Percentiles rank a stretch among this genome's conserved stretches.
Evolutionary conservation across 2,329 filamentous ascomycete genomes (phyloP).

Genomic region (Fusarium tricinctum): DNA sequence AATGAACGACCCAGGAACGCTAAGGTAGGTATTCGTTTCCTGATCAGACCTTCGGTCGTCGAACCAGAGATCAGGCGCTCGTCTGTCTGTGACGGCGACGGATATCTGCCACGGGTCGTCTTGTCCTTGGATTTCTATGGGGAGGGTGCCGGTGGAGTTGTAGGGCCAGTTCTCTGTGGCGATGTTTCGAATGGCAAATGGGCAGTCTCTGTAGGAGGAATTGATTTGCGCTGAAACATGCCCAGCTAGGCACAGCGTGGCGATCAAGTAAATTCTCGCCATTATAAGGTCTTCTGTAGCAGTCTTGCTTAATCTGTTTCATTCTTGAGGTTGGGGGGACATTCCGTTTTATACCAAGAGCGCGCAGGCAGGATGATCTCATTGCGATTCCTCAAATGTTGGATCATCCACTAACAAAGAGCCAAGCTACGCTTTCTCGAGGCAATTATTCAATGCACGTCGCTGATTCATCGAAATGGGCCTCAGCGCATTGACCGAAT

Average conservation of each 20-base stretch:
- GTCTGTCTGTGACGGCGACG: background rate
- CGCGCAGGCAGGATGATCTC: background rate
- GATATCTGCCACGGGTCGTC: background rate
- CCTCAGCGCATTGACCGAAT: background rate
- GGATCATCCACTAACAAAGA: background rate
- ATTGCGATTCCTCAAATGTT: background rate
- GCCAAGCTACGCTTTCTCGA: background rate
- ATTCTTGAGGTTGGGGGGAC: background rate
- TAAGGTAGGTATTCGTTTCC: background rate
- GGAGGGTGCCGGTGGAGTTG: constrained; percentile 1
- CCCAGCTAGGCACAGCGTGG: background rate
- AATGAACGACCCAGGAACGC: background rate
- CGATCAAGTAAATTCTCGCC: background rate
- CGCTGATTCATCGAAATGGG: too few relatives aligned
- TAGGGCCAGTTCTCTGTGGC: background rate
- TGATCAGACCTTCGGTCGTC: background rate
- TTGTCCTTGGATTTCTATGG: background rate
- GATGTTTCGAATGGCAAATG: background rate
- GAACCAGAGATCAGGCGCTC: background rate
- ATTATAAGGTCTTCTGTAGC: background rate
- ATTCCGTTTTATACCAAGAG: background rate
- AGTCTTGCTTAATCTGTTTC: background rate
- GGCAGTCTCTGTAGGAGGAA: background rate
- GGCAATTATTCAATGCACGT: background rate
- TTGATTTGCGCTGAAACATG: background rate